These are phyloP conservation scores for Eucalyptus cloeziana DNA, from an alignment of 345 rosid genomes.

Conservation along the genomic window DNA sequence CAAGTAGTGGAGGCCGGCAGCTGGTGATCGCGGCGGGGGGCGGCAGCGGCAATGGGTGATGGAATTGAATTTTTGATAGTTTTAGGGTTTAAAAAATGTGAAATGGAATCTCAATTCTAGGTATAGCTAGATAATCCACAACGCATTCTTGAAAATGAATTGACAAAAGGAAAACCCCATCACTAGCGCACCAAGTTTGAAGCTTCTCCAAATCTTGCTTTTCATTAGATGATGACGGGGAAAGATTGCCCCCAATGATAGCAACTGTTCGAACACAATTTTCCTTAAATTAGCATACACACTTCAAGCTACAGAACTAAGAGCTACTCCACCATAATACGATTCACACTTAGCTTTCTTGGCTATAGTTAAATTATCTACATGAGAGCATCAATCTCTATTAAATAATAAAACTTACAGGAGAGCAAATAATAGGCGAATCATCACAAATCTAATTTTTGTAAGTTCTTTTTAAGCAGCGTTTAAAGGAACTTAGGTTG, in stretches of 20 bases:
- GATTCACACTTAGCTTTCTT: not conserved
- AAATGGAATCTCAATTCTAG: not conserved
- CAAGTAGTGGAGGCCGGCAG: not conserved
- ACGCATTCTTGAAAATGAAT: not conserved
- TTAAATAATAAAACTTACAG: not conserved
- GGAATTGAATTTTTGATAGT: not conserved
- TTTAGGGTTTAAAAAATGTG: not conserved
- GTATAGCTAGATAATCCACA: not conserved
- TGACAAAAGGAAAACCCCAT: not conserved
- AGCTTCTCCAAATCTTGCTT: not conserved
- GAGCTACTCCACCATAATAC: not conserved
- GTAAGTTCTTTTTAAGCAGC: not conserved
- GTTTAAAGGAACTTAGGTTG: not conserved
- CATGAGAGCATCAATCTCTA: not conserved
- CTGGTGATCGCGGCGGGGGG: not conserved
- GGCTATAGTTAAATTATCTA: not conserved
- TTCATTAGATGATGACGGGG: not conserved
- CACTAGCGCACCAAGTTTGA: not conserved
- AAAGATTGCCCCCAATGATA: not conserved
- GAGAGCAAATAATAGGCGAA: not conserved
- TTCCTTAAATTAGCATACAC: not conserved
- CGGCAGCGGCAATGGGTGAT: rapidly evolving
- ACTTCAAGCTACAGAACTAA: not conserved
- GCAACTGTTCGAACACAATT: not conserved
- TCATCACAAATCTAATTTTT: not conserved